Evolutionary conservation across 768 basidiomycete genomes (phyloP).

Genomic region (Russula brevipes): DNA sequence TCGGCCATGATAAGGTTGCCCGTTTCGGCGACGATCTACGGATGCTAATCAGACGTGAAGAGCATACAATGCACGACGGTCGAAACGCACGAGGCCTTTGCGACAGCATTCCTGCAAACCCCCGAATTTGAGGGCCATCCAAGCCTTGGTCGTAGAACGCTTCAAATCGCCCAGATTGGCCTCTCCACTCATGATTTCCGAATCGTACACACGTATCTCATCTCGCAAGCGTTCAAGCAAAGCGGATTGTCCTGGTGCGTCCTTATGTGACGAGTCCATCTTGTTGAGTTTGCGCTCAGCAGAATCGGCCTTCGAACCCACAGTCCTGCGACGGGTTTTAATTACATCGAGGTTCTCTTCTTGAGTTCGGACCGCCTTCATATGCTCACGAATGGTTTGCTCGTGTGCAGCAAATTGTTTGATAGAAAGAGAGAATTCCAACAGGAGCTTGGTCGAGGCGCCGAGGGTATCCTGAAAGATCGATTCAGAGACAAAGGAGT

Average conservation of each 20-base stretch:
- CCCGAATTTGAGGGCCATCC: conserved; percentile 83
- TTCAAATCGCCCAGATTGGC: conserved; percentile 80
- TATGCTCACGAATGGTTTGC: conserved; percentile 58
- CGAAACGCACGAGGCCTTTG: conserved; percentile 54
- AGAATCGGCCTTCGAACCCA: conserved; percentile 67
- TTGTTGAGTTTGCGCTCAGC: conserved; percentile 87
- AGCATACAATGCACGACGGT: background rate
- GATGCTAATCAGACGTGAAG: background rate
- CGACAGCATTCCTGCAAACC: conserved; percentile 80
- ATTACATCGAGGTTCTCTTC: conserved; percentile 82
- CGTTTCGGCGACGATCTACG: conserved; percentile 49
- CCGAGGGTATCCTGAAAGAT: conserved; percentile 61
- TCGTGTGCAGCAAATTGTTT: conserved; percentile 67
- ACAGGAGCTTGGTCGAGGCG: conserved; percentile 61
- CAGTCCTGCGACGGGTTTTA: conserved; percentile 59
- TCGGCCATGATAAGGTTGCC: conserved; percentile 51
- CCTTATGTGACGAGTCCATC: conserved; percentile 89
- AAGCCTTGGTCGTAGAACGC: conserved; percentile 57
- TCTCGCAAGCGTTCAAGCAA: conserved; percentile 61
- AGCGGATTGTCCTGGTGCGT: conserved; percentile 67
- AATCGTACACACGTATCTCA: conserved; percentile 73
- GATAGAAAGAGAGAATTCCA: conserved; percentile 62
- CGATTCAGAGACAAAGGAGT: background rate
- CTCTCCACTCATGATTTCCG: conserved; percentile 80
- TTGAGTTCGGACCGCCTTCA: conserved; percentile 77